Evolutionary conservation across 192 early-diverging fungal genomes (phyloP).

Genomic region (Gigaspora rosea): DNA sequence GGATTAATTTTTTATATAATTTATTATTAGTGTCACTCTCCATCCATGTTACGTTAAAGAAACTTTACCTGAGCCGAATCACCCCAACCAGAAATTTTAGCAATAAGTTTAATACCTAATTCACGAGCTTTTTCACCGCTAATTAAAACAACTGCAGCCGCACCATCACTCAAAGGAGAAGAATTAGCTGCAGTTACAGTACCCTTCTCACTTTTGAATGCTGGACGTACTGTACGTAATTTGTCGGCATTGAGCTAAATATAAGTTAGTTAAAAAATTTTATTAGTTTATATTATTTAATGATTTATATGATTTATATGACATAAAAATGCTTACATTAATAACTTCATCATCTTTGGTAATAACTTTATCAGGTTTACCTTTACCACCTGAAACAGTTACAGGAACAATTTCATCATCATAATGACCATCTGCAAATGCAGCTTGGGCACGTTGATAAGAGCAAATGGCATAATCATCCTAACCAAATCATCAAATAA

Average conservation of each 20-base stretch:
- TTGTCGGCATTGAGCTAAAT: constrained; percentile 76
- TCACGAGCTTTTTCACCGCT: constrained; percentile 61
- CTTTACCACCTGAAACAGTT: constrained; percentile 66
- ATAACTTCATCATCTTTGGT: constrained; percentile 64
- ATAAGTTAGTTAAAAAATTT: not conserved
- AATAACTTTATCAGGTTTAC: constrained; percentile 63
- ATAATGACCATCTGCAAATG: constrained; percentile 60
- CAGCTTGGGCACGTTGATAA: constrained; percentile 76
- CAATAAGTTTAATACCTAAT: constrained; percentile 52
- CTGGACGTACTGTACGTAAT: constrained; percentile 83
- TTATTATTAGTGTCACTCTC: not conserved
- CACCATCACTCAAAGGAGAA: constrained; percentile 80
- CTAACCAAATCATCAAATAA: constrained; percentile 1
- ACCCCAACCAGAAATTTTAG: constrained; percentile 66
- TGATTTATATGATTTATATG: not conserved
- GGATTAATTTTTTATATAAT: not conserved
- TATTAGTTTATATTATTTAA: not conserved
- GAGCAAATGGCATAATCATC: constrained; percentile 75
- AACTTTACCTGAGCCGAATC: constrained; percentile 64
- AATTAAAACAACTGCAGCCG: constrained; percentile 73
- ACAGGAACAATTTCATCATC: constrained; percentile 72
- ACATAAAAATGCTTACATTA: constrained; percentile 43
- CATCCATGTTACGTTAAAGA: not conserved
- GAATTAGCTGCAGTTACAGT: constrained; percentile 92
- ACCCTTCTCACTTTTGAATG: constrained; percentile 81